Evolutionary conservation across 139 green algal genomes (phyloP).

Genomic region (Helicosporidium sp.): DNA sequence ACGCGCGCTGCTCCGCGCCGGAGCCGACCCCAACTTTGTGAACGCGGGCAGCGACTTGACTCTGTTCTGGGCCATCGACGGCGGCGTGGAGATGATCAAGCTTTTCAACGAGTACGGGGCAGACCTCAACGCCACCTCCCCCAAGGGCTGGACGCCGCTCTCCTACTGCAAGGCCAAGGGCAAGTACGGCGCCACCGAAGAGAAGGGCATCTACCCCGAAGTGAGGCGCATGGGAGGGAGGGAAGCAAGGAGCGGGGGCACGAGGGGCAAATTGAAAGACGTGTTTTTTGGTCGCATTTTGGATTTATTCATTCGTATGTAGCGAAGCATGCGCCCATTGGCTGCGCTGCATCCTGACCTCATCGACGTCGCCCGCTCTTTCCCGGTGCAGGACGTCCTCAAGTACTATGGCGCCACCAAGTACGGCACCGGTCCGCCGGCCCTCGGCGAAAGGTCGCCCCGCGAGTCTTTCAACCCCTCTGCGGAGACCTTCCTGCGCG

Average conservation of each 20-base stretch:
- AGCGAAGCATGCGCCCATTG: too few species aligned
- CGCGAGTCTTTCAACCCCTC: slow-evolving; percentile 63
- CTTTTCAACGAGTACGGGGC: slow-evolving; percentile 56
- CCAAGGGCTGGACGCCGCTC: slow-evolving; percentile 69
- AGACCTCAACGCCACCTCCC: slow-evolving; percentile 44
- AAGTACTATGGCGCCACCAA: slow-evolving; percentile 70
- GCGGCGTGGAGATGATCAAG: slow-evolving; percentile 70
- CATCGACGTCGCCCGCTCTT: too few species aligned
- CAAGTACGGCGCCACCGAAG: slow-evolving; percentile 85
- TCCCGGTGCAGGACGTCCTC: slow-evolving; percentile 34
- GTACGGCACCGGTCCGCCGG: slow-evolving; percentile 45
- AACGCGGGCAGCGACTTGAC: slow-evolving; percentile 50
- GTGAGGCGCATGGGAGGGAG: slow-evolving; percentile 20
- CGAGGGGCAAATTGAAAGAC: too few species aligned
- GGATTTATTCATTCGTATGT: too few species aligned
- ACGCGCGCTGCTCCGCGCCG: slow-evolving; percentile 64
- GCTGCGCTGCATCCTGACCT: too few species aligned
- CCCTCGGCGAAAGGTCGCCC: slow-evolving; percentile 46
- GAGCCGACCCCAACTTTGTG: slow-evolving; percentile 58
- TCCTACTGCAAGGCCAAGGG: slow-evolving; percentile 70
- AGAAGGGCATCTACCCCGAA: slow-evolving; percentile 89
- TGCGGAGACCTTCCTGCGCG: slow-evolving; percentile 43
- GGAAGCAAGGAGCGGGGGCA: not conserved
- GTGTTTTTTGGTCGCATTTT: not conserved
- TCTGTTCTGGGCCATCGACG: slow-evolving; percentile 88